These are phyloP conservation scores for Stachybotrys chlorohalonatus DNA, from an alignment of 2,329 filamentous ascomycete species.

Conservation along the genomic window DNA sequence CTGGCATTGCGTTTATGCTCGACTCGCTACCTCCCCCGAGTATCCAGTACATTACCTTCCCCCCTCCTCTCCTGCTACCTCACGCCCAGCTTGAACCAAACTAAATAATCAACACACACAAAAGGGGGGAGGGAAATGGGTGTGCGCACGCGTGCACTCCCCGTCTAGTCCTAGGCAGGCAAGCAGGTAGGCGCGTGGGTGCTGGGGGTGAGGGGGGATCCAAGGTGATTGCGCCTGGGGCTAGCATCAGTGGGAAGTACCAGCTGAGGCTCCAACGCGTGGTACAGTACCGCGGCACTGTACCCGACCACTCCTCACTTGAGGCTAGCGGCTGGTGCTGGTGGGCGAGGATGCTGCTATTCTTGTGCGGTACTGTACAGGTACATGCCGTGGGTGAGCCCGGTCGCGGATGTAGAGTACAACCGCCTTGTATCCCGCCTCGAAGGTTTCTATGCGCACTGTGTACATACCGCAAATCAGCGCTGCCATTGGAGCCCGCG, in stretches of 20 bases:
- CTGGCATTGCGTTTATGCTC: too few relatives aligned
- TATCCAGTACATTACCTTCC: too few relatives aligned
- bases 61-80: too few relatives aligned
- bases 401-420: constrained; percentile 26
- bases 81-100: too few relatives aligned
- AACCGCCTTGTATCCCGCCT: constrained; percentile 19
- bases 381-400: constrained; percentile 21
- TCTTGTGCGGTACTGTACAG: constrained; percentile 28
- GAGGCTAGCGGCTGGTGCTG: not conserved
- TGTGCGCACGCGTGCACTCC: not conserved
- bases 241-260: not conserved
- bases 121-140: constrained; percentile 7
- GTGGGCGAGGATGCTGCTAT: not conserved
- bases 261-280: not conserved
- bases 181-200: not conserved
- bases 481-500: not conserved
- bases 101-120: too few relatives aligned
- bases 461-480: constrained; percentile 19
- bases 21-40: too few relatives aligned
- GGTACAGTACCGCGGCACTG: not conserved
- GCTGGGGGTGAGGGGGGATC: not conserved
- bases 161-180: not conserved
- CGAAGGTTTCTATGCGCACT: constrained; percentile 15
- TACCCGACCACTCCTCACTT: not conserved
- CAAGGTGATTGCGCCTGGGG: not conserved